Evolutionary conservation across 768 basidiomycete genomes (phyloP).

Genomic region (Boletus vermiculosoides): DNA sequence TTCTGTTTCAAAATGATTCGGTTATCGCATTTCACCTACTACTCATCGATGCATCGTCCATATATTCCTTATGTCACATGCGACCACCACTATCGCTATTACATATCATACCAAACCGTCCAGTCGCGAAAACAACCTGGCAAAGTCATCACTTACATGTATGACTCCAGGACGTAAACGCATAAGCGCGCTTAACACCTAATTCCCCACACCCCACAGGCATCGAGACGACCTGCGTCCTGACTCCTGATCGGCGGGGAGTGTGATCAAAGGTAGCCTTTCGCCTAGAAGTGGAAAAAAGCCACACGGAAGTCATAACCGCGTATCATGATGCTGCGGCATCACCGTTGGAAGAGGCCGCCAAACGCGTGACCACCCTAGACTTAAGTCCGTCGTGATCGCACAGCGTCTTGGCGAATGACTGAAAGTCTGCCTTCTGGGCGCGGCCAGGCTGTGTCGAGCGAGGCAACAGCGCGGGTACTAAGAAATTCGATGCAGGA

Average conservation of each 20-base stretch:
- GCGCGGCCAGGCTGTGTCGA: slow-evolving; percentile 36
- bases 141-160: slow-evolving; percentile 1
- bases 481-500: background rate
- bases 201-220: slow-evolving; percentile 17
- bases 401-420: slow-evolving; percentile 48
- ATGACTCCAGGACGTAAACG: slow-evolving; percentile 11
- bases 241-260: slow-evolving; percentile 12
- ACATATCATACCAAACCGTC: slow-evolving; percentile 22
- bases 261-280: background rate
- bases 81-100: slow-evolving; percentile 7
- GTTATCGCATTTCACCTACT: slow-evolving; percentile 1
- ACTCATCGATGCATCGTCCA: slow-evolving; percentile 10
- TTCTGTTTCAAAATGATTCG: no score
- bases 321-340: slow-evolving; percentile 15
- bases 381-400: slow-evolving; percentile 35
- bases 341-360: background rate
- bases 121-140: background rate
- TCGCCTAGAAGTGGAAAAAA: background rate
- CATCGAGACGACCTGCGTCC: slow-evolving; percentile 23
- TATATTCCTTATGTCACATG: slow-evolving; percentile 5
- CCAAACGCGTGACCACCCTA: slow-evolving; percentile 1
- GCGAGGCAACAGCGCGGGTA: background rate
- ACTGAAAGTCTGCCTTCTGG: slow-evolving; percentile 52
- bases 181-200: slow-evolving; percentile 4
- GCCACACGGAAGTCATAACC: background rate